Conservation (phyloP, 805 yeast genomes). For the Lachancea kluyveri region DNA sequence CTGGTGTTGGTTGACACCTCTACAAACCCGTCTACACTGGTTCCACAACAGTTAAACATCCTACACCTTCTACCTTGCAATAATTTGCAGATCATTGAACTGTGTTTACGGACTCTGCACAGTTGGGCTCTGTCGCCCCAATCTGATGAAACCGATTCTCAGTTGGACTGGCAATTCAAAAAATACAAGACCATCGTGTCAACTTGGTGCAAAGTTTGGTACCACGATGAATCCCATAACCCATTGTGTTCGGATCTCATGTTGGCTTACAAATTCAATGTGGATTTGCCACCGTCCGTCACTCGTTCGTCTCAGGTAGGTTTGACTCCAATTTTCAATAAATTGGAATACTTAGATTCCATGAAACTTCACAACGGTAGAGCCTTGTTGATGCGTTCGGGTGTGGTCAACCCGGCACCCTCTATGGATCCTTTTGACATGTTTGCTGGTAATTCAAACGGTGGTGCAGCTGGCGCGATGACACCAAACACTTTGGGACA, state of each 20-base stretch:
- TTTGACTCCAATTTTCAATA: slow-evolving; percentile 5
- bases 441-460: slow-evolving; percentile 10
- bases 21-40: slow-evolving; percentile 8
- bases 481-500: slow-evolving; percentile 6
- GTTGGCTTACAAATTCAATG: slow-evolving; percentile 9
- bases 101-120: slow-evolving; percentile 19
- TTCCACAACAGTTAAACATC: slow-evolving; percentile 21
- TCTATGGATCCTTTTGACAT: slow-evolving; percentile 26
- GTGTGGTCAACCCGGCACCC: not conserved
- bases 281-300: slow-evolving; percentile 2
- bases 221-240: slow-evolving; percentile 16
- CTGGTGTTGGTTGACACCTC: slow-evolving; percentile 19
- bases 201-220: slow-evolving; percentile 23
- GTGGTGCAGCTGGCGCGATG: slow-evolving; percentile 2
- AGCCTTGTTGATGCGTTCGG: not conserved
- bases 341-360: slow-evolving; percentile 8
- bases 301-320: slow-evolving; percentile 1
- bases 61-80: slow-evolving; percentile 25
- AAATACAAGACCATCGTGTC: slow-evolving; percentile 19
- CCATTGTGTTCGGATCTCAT: slow-evolving; percentile 11
- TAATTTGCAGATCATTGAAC: slow-evolving; percentile 20
- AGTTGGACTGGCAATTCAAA: slow-evolving; percentile 17
- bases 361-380: slow-evolving; percentile 4
- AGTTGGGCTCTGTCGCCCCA: slow-evolving; percentile 16
- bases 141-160: slow-evolving; percentile 11